Evolutionary conservation across 1,139 yeast species (phyloP).

Genomic region (Magnusiomyces sp.): DNA sequence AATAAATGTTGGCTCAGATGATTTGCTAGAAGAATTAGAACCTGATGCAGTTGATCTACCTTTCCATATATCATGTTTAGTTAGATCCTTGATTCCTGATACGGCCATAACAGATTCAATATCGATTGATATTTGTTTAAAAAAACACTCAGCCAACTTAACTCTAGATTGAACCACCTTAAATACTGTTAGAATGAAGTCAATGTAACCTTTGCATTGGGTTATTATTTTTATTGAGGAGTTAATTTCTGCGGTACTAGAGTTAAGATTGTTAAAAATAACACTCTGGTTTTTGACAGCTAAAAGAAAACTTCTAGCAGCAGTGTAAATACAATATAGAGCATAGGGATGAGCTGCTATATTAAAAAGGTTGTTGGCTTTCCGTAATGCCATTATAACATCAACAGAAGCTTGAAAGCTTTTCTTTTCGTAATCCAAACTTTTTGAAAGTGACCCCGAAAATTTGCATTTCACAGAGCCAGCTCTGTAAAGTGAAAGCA

Average conservation of each 20-base stretch:
- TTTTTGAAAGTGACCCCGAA: constrained; percentile 13
- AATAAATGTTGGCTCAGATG: too few relatives aligned
- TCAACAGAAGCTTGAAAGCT: constrained; percentile 21
- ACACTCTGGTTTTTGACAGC: constrained; percentile 16
- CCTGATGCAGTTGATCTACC: too few relatives aligned
- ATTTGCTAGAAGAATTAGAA: too few relatives aligned
- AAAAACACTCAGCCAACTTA: constrained; percentile 20
- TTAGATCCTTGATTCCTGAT: background rate
- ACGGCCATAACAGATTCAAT: background rate
- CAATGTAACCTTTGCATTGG: constrained; percentile 17
- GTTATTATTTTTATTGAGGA: background rate
- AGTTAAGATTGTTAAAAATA: constrained; percentile 2
- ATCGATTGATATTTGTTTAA: constrained; percentile 11
- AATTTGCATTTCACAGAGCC: constrained; percentile 8
- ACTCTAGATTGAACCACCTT: constrained; percentile 15
- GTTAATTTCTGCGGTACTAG: background rate
- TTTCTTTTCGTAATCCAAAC: constrained; percentile 16
- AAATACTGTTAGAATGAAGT: constrained; percentile 21
- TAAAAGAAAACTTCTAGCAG: constrained; percentile 22
- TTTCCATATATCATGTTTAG: background rate
- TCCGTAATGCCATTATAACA: constrained; percentile 18
- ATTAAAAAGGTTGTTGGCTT: constrained; percentile 16
- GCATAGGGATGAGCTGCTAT: constrained; percentile 16
- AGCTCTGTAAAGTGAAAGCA: constrained; percentile 20
- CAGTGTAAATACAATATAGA: constrained; percentile 20